Evolutionary conservation across 352 stramenopile genomes (phyloP), one percentile per base, ranked within the genome.

Genomic region (Phytopythium oedochilum): DNA sequence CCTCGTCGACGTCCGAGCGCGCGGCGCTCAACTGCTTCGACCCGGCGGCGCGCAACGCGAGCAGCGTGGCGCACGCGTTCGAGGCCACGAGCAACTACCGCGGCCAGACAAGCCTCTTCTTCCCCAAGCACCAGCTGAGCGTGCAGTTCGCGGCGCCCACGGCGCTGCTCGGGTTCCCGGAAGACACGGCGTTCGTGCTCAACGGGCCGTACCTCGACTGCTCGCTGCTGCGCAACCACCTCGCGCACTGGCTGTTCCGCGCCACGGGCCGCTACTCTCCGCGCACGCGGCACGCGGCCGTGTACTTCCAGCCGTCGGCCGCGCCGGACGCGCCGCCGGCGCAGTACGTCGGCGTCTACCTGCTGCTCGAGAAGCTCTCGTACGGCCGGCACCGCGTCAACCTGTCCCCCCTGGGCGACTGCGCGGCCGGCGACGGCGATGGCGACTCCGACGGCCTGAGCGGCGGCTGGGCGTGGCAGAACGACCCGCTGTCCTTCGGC

Each of bases 401-500:
- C 7, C 57, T 93, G 12, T 78, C 83, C 17, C 60, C 63, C 9
- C 74, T 91, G 4, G 45, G 45, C 44, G 25, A 22, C 15, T 8
- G 25, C 8, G 10, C 3, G 15, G 9, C 11, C 0, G 4, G 29
- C 5, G 29, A 9, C 36, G 36, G 36, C 36, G 14, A 5, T 7
- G 15, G 39, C 20, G 66, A 69, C 22, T 51, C 42, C 2, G 60
- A 70, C n/a, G 73, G 85, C 18, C 39, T 89, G 52, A 74, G 57
- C 15, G 83, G 83, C 17, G 83, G 83, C 29, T 93, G 83, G 83
- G 80, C 80, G 44, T 93, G 83, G 83, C 76, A 86, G 55, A 89
- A 89, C 57, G 75, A 93, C 49, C 83, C 77, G 14, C 66, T 78
- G 9, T 81, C 62, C 18, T 92, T 73, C 38, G 79, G 76, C 4